phyloP scores from a whole-genome alignment of 2,329 filamentous ascomycete species.

The Hymenoscyphus infarciens region DNA sequence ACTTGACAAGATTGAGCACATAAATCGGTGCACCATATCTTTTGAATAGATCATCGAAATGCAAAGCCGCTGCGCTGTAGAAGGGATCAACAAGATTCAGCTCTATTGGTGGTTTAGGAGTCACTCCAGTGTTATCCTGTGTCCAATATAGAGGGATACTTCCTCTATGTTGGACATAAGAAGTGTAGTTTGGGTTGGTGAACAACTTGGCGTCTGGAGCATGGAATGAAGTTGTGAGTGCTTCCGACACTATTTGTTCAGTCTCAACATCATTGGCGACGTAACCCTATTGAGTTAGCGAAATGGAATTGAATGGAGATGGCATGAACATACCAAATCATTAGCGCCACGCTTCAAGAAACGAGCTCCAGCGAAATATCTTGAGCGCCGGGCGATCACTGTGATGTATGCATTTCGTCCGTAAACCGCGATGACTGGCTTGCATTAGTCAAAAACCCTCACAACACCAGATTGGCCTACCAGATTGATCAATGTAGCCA shows the following conservation, averaged over 20 bases:
- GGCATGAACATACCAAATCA: constrained; percentile 54
- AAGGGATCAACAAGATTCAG: constrained; percentile 95
- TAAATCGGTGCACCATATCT: constrained; percentile 92
- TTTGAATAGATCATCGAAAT: constrained; percentile 93
- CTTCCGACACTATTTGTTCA: constrained; percentile 95
- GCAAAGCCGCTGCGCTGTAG: constrained; percentile 85
- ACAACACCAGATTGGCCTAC: constrained; percentile 33
- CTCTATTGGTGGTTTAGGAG: constrained; percentile 94
- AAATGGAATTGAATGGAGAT: background rate
- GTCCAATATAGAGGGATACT: constrained; percentile 98
- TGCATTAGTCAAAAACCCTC: constrained; percentile 15
- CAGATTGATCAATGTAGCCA: constrained; percentile 89
- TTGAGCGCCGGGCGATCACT: constrained; percentile 85
- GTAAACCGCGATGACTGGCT: constrained; percentile 73
- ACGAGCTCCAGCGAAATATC: constrained; percentile 89
- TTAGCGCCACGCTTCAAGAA: constrained; percentile 95
- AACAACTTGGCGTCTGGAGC: constrained; percentile 81
- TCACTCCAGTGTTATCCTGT: constrained; percentile 91
- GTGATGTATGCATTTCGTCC: constrained; percentile 88
- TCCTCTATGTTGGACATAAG: constrained; percentile 92
- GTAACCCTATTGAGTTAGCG: constrained; percentile 55
- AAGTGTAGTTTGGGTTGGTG: constrained; percentile 87
- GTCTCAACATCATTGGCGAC: constrained; percentile 99
- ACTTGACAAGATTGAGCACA: constrained; percentile 85
- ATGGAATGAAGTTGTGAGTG: constrained; percentile 92